Conservation (phyloP, 345 rosid species). For the Orychophragmus violaceus region DNA sequence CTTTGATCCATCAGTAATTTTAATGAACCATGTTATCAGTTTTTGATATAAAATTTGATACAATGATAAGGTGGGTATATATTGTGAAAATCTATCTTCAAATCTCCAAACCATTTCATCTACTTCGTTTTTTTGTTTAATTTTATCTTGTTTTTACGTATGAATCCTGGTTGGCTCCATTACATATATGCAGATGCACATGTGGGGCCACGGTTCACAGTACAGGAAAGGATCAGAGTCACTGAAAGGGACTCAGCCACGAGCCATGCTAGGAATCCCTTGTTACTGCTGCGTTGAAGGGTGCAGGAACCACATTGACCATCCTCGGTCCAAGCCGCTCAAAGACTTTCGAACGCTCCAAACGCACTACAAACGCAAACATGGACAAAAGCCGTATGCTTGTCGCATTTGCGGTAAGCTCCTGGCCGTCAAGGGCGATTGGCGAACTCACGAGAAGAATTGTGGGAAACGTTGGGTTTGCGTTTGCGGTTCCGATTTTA, state of each 20-base stretch:
- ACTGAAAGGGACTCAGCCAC: slow-evolving; percentile 62
- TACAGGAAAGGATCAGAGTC: slow-evolving; percentile 74
- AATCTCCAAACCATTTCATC: not conserved
- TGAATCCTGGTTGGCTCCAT: not conserved
- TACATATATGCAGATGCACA: slow-evolving; percentile 56
- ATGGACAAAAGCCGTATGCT: slow-evolving; percentile 54
- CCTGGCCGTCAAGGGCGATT: slow-evolving; percentile 82
- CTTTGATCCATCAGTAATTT: not conserved
- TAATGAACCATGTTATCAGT: not conserved
- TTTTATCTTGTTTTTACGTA: not conserved
- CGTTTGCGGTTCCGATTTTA: slow-evolving; percentile 78
- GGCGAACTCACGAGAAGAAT: slow-evolving; percentile 87
- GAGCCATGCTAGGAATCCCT: slow-evolving; percentile 62
- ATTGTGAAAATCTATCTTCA: not conserved
- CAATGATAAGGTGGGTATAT: not conserved
- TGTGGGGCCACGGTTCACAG: slow-evolving; percentile 96
- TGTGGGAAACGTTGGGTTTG: slow-evolving; percentile 96
- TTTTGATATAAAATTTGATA: not conserved
- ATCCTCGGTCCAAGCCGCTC: slow-evolving; percentile 66
- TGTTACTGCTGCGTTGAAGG: slow-evolving; percentile 83
- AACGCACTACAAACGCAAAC: slow-evolving; percentile 87
- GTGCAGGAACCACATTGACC: slow-evolving; percentile 75
- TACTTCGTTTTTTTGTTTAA: not conserved
- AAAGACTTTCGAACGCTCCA: slow-evolving; percentile 81
- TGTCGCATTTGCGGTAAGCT: slow-evolving; percentile 77